phyloP scores from a whole-genome alignment of 345 rosid genomes.

The Dipteronia sinensis region DNA sequence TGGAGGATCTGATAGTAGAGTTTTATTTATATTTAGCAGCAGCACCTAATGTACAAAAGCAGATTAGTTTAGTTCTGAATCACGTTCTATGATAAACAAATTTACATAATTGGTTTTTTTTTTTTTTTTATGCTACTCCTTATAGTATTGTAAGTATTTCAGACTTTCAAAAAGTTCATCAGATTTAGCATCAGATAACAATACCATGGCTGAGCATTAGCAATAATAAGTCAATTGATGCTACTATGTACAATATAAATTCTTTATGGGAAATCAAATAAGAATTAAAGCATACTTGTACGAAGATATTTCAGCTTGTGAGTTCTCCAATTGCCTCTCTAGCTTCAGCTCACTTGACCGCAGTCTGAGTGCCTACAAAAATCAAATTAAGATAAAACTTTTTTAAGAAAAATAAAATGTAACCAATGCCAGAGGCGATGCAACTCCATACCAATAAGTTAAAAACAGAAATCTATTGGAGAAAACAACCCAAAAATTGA shows the following conservation, averaged over 20 bases:
- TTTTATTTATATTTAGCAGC: neutral
- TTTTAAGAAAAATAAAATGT: neutral
- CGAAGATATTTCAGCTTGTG: constrained; percentile 68
- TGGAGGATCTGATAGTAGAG: neutral
- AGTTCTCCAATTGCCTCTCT: constrained; percentile 85
- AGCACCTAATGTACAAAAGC: neutral
- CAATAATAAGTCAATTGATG: constrained; percentile 9
- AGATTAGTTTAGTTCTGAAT: neutral
- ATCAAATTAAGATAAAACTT: constrained; percentile 12
- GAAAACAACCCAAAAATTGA: constrained; percentile 14
- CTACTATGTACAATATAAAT: constrained; percentile 2
- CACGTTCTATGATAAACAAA: neutral
- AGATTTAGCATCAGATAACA: constrained; percentile 6
- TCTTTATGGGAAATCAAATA: constrained; percentile 14
- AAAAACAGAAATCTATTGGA: neutral
- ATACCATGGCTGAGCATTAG: neutral
- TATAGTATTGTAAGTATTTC: neutral
- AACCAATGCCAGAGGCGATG: constrained; percentile 16
- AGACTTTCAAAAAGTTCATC: neutral
- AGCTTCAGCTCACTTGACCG: constrained; percentile 93
- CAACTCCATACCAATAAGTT: constrained; percentile 9
- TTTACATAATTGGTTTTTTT: neutral
- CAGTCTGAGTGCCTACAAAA: constrained; percentile 81
- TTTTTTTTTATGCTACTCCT: neutral
- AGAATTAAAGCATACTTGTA: constrained; percentile 58